phyloP scores from a whole-genome alignment of 768 basidiomycete genomes.

The Coprinellus aureogranulatus region DNA sequence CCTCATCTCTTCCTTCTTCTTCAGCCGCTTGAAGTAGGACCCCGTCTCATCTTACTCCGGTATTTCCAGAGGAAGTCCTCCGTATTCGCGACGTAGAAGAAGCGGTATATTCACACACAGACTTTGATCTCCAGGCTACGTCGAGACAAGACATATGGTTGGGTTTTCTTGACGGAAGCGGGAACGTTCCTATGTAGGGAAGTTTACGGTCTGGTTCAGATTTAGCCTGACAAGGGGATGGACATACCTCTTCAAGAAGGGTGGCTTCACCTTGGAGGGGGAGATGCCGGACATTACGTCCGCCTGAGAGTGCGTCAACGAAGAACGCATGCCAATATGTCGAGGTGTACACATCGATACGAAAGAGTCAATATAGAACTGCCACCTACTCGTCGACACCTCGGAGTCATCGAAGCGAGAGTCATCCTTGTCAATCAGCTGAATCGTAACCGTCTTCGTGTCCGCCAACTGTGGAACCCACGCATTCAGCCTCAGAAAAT shows the following conservation, averaged over 20 bases:
- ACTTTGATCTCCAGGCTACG: constrained; percentile 80
- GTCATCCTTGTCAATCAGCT: constrained; percentile 79
- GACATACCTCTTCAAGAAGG: constrained; percentile 67
- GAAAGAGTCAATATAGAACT: constrained; percentile 74
- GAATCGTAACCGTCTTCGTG: constrained; percentile 65
- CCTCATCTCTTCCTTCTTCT: constrained; percentile 30
- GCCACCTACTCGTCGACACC: constrained; percentile 74
- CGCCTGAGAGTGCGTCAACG: constrained; percentile 35
- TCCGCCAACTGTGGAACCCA: constrained; percentile 51
- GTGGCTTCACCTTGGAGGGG: constrained; percentile 43
- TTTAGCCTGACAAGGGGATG: no score
- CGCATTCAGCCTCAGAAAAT: background rate
- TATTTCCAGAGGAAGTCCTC: constrained; percentile 62
- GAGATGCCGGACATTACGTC: constrained; percentile 57
- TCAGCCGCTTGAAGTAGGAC: constrained; percentile 26
- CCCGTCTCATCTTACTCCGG: constrained; percentile 38
- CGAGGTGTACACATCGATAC: constrained; percentile 48
- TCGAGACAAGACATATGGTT: no score
- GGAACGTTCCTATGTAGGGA: constrained; percentile 21
- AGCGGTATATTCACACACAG: constrained; percentile 76
- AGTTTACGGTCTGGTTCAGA: no score
- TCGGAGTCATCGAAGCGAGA: constrained; percentile 73
- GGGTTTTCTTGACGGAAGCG: constrained; percentile 30
- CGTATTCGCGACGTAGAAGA: constrained; percentile 73
- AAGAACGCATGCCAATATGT: background rate